A percentile compares a stretch with the other conserved stretches of the same genome.
phyloP scores from a whole-genome alignment of 805 yeast genomes.

The Monosporozyma yasuniensis region DNA sequence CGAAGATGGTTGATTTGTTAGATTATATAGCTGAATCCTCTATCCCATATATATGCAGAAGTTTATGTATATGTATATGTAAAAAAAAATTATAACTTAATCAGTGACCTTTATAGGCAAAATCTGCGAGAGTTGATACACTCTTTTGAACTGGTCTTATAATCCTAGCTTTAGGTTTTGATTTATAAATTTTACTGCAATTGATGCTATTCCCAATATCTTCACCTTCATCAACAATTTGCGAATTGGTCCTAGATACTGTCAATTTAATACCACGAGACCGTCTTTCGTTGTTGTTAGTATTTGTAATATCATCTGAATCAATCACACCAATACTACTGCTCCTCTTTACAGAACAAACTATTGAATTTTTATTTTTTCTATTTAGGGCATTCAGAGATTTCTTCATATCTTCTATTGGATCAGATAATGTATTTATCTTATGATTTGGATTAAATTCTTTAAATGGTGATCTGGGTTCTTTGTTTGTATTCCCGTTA shows the following conservation, averaged over 20 bases:
- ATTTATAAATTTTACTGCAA: too few relatives aligned
- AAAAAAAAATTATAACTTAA: not conserved
- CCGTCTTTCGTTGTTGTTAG: too few relatives aligned
- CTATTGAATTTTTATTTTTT: not conserved
- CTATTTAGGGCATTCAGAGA: not conserved
- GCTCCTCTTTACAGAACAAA: not conserved
- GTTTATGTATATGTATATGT: too few relatives aligned
- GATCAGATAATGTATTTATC: not conserved
- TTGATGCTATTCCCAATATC: too few relatives aligned
- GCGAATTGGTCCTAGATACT: not conserved
- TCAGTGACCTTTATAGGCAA: not conserved
- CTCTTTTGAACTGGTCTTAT: not conserved
- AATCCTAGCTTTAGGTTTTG: not conserved
- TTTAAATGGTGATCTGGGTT: not conserved
- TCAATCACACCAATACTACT: not conserved
- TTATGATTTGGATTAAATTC: not conserved
- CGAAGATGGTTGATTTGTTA: too few relatives aligned
- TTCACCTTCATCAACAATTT: not conserved
- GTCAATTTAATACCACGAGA: not conserved
- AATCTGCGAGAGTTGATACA: not conserved
- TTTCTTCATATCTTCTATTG: not conserved
- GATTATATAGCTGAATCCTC: too few relatives aligned
- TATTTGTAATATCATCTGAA: not conserved
- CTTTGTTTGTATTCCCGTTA: not conserved
- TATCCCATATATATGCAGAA: too few relatives aligned